Percentiles rank a stretch among this genome's conserved stretches.
phyloP scores from a whole-genome alignment of 2,329 filamentous ascomycete species.

The Epichloe brachyelytri region DNA sequence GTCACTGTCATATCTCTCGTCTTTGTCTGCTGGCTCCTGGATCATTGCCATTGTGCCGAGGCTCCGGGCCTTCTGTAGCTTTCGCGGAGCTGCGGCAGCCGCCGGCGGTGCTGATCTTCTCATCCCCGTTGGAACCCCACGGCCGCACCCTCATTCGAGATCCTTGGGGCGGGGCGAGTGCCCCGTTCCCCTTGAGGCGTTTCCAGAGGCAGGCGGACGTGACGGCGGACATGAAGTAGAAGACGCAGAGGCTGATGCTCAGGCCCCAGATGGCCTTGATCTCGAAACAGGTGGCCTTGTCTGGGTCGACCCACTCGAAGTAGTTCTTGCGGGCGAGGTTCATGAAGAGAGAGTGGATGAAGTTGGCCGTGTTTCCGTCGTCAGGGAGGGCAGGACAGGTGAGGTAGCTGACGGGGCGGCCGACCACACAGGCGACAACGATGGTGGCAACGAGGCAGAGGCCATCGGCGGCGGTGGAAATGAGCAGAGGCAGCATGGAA shows the following conservation, averaged over 20 bases:
- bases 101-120: neutral
- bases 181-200: constrained; percentile 33
- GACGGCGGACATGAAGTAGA: constrained; percentile 52
- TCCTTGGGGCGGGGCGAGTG: constrained; percentile 29
- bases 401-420: constrained; percentile 67
- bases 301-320: constrained; percentile 36
- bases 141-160: constrained; percentile 37
- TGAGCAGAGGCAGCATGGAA: constrained; percentile 60
- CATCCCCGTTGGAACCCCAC: constrained; percentile 21
- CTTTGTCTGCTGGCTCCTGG: constrained; percentile 15
- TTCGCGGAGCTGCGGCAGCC: constrained; percentile 7
- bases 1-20: constrained; percentile 20
- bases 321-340: constrained; percentile 21
- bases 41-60: constrained; percentile 26
- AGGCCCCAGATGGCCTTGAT: constrained; percentile 83
- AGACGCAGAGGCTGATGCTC: constrained; percentile 61
- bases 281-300: constrained; percentile 59
- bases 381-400: constrained; percentile 47
- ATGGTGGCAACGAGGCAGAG: constrained; percentile 64
- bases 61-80: constrained; percentile 17
- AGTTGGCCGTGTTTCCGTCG: constrained; percentile 28
- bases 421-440: constrained; percentile 63
- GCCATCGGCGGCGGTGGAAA: constrained; percentile 52
- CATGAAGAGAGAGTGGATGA: constrained; percentile 30
- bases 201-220: constrained; percentile 50